Evolutionary conservation across 2,329 filamentous ascomycete genomes (phyloP).

Genomic region (Aspergillus sp.): DNA sequence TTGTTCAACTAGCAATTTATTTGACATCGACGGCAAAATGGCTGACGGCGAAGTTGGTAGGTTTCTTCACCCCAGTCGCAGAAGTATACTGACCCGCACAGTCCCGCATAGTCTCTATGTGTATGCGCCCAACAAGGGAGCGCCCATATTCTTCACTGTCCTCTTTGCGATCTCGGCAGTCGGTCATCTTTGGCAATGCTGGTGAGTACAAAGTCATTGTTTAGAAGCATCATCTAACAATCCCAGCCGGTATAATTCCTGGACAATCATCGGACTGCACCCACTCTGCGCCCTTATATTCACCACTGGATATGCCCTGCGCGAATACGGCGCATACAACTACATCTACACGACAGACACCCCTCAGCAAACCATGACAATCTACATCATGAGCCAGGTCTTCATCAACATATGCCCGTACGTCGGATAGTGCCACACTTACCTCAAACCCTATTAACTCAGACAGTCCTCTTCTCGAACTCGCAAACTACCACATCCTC

Average conservation of each 20-base stretch:
- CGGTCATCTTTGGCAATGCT: slow-evolving; percentile 56
- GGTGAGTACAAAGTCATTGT: slow-evolving; percentile 43
- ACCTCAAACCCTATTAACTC: background rate
- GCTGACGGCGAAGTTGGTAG: no score
- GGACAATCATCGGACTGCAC: slow-evolving; percentile 56
- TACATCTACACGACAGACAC: slow-evolving; percentile 36
- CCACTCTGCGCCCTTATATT: slow-evolving; percentile 57
- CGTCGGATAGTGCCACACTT: slow-evolving; percentile 32
- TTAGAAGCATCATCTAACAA: background rate
- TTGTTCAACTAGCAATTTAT: no score
- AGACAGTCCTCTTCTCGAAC: slow-evolving; percentile 58
- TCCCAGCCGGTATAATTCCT: slow-evolving; percentile 56
- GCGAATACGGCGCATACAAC: slow-evolving; percentile 55
- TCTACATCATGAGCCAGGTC: slow-evolving; percentile 1
- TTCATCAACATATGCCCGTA: slow-evolving; percentile 47
- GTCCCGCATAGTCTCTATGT: slow-evolving; percentile 39
- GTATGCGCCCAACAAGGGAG: slow-evolving; percentile 57
- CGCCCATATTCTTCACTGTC: slow-evolving; percentile 55
- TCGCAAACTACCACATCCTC: slow-evolving; percentile 63
- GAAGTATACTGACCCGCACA: background rate
- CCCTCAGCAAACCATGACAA: slow-evolving; percentile 30
- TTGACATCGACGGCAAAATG: no score
- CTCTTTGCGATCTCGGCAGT: slow-evolving; percentile 40
- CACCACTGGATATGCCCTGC: slow-evolving; percentile 55
- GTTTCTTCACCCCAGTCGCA: no score